Conservation (phyloP, 768 basidiomycete genomes). For the Sutorius australiensis region DNA sequence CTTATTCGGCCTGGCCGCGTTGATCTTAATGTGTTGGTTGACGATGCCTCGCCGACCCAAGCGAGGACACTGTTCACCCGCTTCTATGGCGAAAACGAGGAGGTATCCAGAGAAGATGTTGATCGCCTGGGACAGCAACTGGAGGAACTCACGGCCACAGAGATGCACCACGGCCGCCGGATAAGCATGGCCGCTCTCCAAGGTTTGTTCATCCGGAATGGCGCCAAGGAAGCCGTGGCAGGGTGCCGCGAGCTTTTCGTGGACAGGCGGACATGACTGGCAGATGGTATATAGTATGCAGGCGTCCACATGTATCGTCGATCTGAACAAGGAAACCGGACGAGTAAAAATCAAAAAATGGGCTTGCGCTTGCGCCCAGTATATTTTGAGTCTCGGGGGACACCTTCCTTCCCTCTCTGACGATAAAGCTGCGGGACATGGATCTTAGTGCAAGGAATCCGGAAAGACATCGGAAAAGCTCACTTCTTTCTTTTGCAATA, state of each 20-base stretch:
- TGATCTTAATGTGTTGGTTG: slow-evolving; percentile 78
- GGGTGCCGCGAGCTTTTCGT: slow-evolving; percentile 44
- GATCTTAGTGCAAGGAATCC: slow-evolving; percentile 1
- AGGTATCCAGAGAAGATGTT: slow-evolving; percentile 33
- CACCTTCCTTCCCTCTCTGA: slow-evolving; percentile 77
- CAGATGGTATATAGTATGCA: slow-evolving; percentile 9
- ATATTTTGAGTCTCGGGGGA: slow-evolving; percentile 83
- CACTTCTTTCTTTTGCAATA: slow-evolving; percentile 95
- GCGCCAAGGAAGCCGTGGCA: slow-evolving; percentile 51
- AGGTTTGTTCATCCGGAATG: slow-evolving; percentile 85
- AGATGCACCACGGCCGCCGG: slow-evolving; percentile 48
- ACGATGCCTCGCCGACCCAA: slow-evolving; percentile 82
- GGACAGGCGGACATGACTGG: slow-evolving; percentile 26
- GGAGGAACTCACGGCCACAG: slow-evolving; percentile 48
- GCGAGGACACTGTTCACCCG: slow-evolving; percentile 71
- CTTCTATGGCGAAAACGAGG: slow-evolving; percentile 67
- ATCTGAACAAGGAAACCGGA: neutral
- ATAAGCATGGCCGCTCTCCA: slow-evolving; percentile 97
- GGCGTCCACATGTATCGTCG: neutral
- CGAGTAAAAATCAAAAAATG: slow-evolving; percentile 51
- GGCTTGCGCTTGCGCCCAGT: slow-evolving; percentile 87
- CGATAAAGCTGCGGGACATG: slow-evolving; percentile 60
- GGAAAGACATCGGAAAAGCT: slow-evolving; percentile 14
- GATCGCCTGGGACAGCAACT: slow-evolving; percentile 50
- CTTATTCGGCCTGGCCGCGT: slow-evolving; percentile 95